phyloP scores from a whole-genome alignment of 148 eudicot genomes.

The Salicornia ramosissima region DNA sequence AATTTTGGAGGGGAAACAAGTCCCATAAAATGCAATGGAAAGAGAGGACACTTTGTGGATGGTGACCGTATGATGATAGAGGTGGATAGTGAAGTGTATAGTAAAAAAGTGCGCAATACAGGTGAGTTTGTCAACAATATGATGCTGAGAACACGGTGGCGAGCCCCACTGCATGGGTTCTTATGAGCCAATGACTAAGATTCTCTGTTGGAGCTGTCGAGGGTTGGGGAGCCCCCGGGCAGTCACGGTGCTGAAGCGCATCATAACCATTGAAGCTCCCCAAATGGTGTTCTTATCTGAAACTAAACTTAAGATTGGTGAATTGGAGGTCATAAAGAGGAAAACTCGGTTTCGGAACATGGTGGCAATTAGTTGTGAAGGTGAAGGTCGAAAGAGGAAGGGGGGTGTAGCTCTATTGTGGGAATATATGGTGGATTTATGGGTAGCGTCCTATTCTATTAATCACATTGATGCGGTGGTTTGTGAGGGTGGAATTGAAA shows the following conservation, averaged over 20 bases:
- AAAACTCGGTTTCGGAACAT: neutral
- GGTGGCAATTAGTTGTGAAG: neutral
- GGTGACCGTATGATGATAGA: too few relatives aligned
- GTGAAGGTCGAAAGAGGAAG: neutral
- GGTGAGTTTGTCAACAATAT: neutral
- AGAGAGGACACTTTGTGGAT: too few relatives aligned
- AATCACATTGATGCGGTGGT: neutral
- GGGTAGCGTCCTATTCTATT: neutral
- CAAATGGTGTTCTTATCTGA: neutral
- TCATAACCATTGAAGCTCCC: neutral
- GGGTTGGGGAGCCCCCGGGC: neutral
- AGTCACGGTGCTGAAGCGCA: neutral
- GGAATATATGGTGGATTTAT: neutral
- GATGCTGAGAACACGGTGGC: neutral
- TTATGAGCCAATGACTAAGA: neutral
- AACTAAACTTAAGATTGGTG: neutral
- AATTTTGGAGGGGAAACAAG: too few relatives aligned
- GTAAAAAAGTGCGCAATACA: neutral
- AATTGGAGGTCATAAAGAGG: neutral
- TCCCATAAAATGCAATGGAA: too few relatives aligned
- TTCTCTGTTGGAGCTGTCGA: neutral
- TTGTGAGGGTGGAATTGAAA: neutral
- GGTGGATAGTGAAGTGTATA: neutral
- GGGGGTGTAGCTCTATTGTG: neutral
- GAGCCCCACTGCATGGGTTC: neutral